A percentile compares a stretch with the other conserved stretches of the same genome.
Conservation (phyloP, 306 rosid genomes). For the Prunus davidiana region DNA sequence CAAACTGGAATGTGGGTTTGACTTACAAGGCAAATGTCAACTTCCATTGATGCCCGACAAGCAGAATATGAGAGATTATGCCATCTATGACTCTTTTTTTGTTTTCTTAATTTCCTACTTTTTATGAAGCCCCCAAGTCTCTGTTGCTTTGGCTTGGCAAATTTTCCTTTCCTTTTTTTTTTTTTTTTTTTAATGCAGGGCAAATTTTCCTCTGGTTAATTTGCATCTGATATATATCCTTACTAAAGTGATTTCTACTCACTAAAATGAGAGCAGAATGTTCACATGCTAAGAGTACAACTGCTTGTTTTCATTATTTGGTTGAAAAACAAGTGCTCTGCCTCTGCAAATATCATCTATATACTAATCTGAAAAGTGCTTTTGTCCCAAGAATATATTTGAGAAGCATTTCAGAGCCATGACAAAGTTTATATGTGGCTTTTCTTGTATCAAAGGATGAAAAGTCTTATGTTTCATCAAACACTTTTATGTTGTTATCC, state of each 20-base stretch:
- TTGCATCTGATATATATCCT: background rate
- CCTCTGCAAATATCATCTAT: background rate
- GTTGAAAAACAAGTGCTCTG: slow-evolving; percentile 14
- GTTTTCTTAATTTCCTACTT: slow-evolving; percentile 3
- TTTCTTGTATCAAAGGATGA: no score
- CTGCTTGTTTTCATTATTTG: slow-evolving; percentile 12
- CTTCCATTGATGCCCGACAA: slow-evolving; percentile 39
- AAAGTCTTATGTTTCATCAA: no score
- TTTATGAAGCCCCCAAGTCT: background rate
- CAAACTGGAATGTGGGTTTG: slow-evolving; percentile 59
- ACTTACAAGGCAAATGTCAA: slow-evolving; percentile 52
- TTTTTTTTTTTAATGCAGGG: background rate
- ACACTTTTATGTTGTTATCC: no score
- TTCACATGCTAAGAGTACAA: slow-evolving; percentile 10
- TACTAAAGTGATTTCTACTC: background rate
- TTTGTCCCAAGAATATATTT: background rate
- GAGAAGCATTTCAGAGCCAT: background rate
- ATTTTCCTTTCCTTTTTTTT: background rate
- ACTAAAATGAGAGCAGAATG: slow-evolving; percentile 16
- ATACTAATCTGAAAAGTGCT: background rate
- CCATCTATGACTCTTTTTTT: background rate
- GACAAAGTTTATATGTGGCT: background rate
- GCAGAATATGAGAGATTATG: background rate
- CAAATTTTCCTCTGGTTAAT: background rate
- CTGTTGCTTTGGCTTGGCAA: slow-evolving; percentile 8